Base-by-base conservation (phyloP, 768 basidiomycete species). In the Mycena floridula region DNA sequence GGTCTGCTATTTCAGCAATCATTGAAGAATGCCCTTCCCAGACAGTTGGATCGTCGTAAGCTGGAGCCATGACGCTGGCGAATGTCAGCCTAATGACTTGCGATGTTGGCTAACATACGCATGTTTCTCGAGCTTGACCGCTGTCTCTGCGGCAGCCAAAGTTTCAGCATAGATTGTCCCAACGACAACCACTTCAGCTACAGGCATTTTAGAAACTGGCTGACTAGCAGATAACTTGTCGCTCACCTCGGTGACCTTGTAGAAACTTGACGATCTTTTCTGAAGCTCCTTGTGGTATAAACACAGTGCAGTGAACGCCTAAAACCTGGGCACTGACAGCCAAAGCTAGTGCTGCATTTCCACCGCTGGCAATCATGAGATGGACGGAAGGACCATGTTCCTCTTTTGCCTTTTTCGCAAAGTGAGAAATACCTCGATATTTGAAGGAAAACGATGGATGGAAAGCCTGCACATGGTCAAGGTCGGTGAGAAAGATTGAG, bases 1-100 rank as follows among this genome's bases (percentile, higher is more conserved):
- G 82, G 8, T 58, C 54, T 15, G 66, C 57, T 35, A 87, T 77
- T 55, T 89, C 88, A 13, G 62, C 54, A 30, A 89, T 66, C 72
- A 89, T 79, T 15, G 84, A 82, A n/a, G 78, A 72, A 54, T 89
- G 84, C 1, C 88, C 88, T 55, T 81, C 72, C 87, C 87, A 89
- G 12, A 89, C 43, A 3, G 72, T 57, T 6, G 77, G 74, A 53
- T 87, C 68, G 36, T 89, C 83, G 49, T 86, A 89, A 4, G 87
- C 76, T 3, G 84, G 83, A 8, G 85, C 71, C 60, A 86, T 65
- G 11, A 88, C 69, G 1, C 85, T 87, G 43, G 25, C 20, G 26
- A 27, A 13, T 18, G 30, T 26, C n/a, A 24, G 32, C 38, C 46
- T 43, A 47, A 47, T 25, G 25, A 11, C 21, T 20, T 40, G 16